A percentile compares a stretch with the other conserved stretches of the same genome.
These are phyloP conservation scores for Podaxis mareebaensis DNA, from an alignment of 768 basidiomycete genomes.

Conservation along the genomic window DNA sequence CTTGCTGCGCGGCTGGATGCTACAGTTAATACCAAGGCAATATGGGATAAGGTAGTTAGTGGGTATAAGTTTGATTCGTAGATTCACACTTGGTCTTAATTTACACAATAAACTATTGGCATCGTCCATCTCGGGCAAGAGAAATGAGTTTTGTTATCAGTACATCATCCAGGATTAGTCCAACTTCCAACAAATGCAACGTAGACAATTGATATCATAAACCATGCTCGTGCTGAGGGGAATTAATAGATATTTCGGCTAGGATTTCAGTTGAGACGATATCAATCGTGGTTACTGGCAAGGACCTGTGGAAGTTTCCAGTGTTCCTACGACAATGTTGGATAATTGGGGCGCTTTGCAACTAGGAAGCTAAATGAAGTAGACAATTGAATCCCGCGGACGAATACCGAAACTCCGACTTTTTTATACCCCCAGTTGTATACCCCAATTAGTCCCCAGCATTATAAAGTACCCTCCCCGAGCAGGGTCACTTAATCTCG, in stretches of 20 bases:
- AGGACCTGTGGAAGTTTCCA: not conserved
- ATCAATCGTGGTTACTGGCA: not conserved
- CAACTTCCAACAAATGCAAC: too few species aligned
- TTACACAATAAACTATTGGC: too few species aligned
- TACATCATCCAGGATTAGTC: too few species aligned
- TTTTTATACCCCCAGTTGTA: too few species aligned
- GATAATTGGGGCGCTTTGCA: too few species aligned
- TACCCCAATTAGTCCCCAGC: too few species aligned
- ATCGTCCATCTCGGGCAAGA: too few species aligned
- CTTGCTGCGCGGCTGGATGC: constrained; percentile 76
- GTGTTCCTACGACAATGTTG: not conserved
- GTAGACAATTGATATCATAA: not conserved
- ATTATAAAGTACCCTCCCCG: too few species aligned
- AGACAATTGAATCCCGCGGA: not conserved
- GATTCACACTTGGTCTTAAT: not conserved
- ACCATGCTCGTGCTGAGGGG: not conserved
- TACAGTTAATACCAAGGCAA: constrained; percentile 63
- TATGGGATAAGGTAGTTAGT: constrained; percentile 74
- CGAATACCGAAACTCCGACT: too few species aligned
- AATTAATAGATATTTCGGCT: not conserved
- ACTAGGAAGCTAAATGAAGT: not conserved
- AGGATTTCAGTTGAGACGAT: not conserved
- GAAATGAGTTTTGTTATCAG: too few species aligned
- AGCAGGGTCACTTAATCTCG: too few species aligned
- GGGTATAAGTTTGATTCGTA: constrained; percentile 35